A percentile compares a stretch with the other conserved stretches of the same genome.
phyloP scores from a whole-genome alignment of 495 filamentous ascomycete genomes.

The Lophiotrema nucula region DNA sequence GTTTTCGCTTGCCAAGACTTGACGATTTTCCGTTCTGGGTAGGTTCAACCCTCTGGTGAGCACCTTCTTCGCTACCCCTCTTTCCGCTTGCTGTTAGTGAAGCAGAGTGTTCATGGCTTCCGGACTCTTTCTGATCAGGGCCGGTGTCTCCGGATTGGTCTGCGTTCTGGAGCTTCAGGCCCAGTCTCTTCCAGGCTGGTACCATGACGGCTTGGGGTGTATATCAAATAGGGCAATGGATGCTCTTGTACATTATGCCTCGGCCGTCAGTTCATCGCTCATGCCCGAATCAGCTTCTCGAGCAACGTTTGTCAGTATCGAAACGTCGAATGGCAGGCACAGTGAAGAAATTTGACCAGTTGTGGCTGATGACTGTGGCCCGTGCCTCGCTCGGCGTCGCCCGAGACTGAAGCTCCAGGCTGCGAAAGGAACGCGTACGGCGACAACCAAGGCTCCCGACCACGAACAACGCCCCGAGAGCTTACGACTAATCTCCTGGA shows the following conservation, averaged over 20 bases:
- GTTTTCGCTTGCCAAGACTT: constrained; percentile 32
- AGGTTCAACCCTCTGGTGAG: not conserved
- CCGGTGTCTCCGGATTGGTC: constrained; percentile 45
- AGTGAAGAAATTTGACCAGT: constrained; percentile 21
- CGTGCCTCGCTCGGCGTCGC: constrained; percentile 15
- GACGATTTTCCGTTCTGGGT: constrained; percentile 9
- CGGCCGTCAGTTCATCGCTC: constrained; percentile 21
- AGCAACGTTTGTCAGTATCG: constrained; percentile 27
- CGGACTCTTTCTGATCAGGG: constrained; percentile 8
- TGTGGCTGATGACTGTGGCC: constrained; percentile 18
- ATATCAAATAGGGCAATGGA: constrained; percentile 25
- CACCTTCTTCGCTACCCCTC: not conserved
- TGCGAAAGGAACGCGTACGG: constrained; percentile 25
- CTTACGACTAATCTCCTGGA: constrained; percentile 33
- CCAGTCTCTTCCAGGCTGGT: constrained; percentile 76
- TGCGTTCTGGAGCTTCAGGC: constrained; percentile 68
- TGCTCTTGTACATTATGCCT: constrained; percentile 12
- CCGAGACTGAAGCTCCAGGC: constrained; percentile 22
- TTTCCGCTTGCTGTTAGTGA: not conserved
- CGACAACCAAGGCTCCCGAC: constrained; percentile 12
- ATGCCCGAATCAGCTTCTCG: constrained; percentile 29
- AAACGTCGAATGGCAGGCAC: constrained; percentile 29
- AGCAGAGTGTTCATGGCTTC: not conserved
- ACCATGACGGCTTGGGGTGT: constrained; percentile 30
- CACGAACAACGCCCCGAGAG: constrained; percentile 9